phyloP scores from a whole-genome alignment of 352 stramenopile genomes.

The Pythium chondricola region DNA sequence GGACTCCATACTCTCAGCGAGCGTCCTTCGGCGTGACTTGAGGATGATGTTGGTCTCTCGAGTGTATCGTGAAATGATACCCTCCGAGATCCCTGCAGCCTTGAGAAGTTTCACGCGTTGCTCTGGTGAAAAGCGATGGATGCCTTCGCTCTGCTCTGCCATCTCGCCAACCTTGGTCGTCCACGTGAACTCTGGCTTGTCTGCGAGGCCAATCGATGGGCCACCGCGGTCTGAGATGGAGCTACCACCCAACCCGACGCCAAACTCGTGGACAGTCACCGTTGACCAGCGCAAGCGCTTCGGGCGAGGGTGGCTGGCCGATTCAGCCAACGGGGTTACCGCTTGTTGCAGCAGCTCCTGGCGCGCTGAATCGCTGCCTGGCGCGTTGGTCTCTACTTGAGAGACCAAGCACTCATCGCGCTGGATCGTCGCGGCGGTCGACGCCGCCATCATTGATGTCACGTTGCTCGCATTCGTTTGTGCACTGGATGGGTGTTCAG shows the following conservation, averaged over 20 bases:
- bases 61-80: slow-evolving; percentile 36
- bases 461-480: too few relatives aligned
- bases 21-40: slow-evolving; percentile 26
- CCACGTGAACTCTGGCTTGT: slow-evolving; percentile 43
- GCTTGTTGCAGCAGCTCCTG: too few relatives aligned
- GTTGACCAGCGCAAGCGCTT: slow-evolving; percentile 40
- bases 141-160: slow-evolving; percentile 36
- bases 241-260: slow-evolving; percentile 34
- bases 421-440: neutral
- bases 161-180: slow-evolving; percentile 43
- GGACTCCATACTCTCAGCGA: slow-evolving; percentile 19
- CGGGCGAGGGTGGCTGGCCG: slow-evolving; percentile 3
- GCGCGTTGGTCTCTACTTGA: too few relatives aligned
- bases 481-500: neutral
- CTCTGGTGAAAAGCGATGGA: slow-evolving; percentile 36
- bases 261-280: slow-evolving; percentile 46
- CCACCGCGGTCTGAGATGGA: slow-evolving; percentile 31
- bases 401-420: too few relatives aligned
- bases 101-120: slow-evolving; percentile 31
- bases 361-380: too few relatives aligned
- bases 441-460: too few relatives aligned
- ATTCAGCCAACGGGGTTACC: neutral
- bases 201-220: slow-evolving; percentile 32
- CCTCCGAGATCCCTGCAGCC: slow-evolving; percentile 26
- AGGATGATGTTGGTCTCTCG: slow-evolving; percentile 46